phyloP scores from a whole-genome alignment of 1,284 basidiomycete species.

The Fomitiporia mediterranea region DNA sequence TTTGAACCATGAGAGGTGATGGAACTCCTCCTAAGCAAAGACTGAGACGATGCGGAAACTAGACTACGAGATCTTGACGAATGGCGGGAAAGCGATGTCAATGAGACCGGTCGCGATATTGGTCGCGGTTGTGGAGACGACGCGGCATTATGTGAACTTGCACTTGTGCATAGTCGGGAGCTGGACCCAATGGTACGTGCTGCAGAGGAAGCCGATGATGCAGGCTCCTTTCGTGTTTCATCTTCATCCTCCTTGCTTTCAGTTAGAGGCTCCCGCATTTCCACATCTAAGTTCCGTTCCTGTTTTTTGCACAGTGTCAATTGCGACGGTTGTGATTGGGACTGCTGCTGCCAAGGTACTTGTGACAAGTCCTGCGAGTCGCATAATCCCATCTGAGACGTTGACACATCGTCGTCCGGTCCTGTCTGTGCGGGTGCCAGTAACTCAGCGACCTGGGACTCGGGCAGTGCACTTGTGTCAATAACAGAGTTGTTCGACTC shows the following conservation, averaged over 20 bases:
- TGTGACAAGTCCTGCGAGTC: slow-evolving; percentile 13
- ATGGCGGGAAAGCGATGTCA: background rate
- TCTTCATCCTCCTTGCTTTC: background rate
- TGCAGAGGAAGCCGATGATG: background rate
- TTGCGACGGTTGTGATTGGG: background rate
- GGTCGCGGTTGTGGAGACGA: background rate
- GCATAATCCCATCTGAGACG: slow-evolving; percentile 15
- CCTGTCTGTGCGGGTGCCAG: background rate
- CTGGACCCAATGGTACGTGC: background rate
- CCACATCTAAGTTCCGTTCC: background rate
- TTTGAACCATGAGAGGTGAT: background rate
- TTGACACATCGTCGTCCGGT: slow-evolving; percentile 8
- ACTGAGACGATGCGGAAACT: background rate
- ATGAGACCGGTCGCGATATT: background rate
- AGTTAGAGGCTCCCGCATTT: background rate
- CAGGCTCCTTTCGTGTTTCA: too few species aligned
- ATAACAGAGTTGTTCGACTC: background rate
- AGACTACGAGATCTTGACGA: background rate
- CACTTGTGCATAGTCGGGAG: background rate
- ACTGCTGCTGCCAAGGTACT: slow-evolving; percentile 6
- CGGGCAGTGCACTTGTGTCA: slow-evolving; percentile 9
- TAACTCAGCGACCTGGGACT: slow-evolving; percentile 14
- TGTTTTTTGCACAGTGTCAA: background rate
- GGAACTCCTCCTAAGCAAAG: background rate
- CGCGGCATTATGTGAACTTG: background rate